Evolutionary conservation across 192 early-diverging fungal genomes (phyloP).

Genomic region (Geranomyces variabilis): DNA sequence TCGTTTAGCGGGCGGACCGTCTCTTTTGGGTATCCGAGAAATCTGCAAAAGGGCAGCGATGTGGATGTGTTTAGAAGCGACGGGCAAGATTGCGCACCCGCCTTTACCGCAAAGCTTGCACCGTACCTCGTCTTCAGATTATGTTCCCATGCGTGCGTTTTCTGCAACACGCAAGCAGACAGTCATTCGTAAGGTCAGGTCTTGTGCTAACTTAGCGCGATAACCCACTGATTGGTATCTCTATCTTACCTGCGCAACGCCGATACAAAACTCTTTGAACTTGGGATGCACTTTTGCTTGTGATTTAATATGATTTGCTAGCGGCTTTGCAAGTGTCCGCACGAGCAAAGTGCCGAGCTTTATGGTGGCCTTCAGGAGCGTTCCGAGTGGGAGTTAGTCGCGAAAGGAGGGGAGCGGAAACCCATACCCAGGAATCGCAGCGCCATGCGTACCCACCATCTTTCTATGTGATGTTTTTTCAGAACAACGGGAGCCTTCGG

Average conservation of each 20-base stretch:
- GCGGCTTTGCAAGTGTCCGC: conserved; percentile 48
- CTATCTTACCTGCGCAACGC: conserved; percentile 27
- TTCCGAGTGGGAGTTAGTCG: too few species aligned
- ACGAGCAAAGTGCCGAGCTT: conserved; percentile 50
- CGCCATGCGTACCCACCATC: too few species aligned
- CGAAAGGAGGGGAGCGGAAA: too few species aligned
- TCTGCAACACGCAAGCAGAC: conserved; percentile 9
- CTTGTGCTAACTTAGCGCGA: too few species aligned
- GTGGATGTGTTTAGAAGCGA: too few species aligned
- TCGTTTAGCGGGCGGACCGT: conserved; percentile 53
- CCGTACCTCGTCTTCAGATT: conserved; percentile 4
- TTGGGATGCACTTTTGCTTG: conserved; percentile 24
- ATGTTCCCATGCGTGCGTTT: conserved; percentile 28
- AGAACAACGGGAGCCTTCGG: too few species aligned
- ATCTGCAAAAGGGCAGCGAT: too few species aligned
- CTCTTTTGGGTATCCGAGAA: conserved; percentile 48
- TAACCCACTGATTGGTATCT: too few species aligned
- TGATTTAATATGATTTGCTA: conserved; percentile 48
- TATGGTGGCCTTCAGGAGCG: conserved; percentile 27
- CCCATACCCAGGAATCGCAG: too few species aligned
- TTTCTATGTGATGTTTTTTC: too few species aligned
- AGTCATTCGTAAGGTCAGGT: not conserved
- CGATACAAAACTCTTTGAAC: conserved; percentile 45
- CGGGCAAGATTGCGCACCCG: conserved; percentile 3
- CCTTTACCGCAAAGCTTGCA: too few species aligned